These are phyloP conservation scores for Magnolia kwangsiensis DNA, from an alignment of 164 flowering plant genomes.

Conservation along the genomic window DNA sequence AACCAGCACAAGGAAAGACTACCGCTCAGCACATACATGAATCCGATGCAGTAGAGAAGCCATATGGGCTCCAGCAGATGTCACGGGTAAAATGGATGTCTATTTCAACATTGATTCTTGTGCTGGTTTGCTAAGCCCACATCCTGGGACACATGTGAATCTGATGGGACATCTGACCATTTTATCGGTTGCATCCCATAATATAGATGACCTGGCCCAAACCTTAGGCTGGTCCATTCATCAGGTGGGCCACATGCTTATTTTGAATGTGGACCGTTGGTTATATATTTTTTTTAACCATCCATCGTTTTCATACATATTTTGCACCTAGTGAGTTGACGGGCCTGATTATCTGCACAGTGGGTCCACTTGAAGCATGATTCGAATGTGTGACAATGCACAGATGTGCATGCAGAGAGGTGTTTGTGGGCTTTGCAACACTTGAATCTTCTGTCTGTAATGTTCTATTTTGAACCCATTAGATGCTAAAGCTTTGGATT, in stretches of 20 bases:
- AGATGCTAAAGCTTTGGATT: background rate
- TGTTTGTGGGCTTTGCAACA: too few species aligned
- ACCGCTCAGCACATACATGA: slow-evolving; percentile 43
- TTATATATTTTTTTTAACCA: too few species aligned
- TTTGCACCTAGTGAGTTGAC: background rate
- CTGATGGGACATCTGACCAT: background rate
- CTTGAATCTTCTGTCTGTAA: too few species aligned
- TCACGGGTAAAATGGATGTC: slow-evolving; percentile 54
- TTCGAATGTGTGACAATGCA: background rate
- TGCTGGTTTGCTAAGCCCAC: background rate
- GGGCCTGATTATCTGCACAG: background rate
- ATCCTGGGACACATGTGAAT: background rate
- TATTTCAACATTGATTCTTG: background rate
- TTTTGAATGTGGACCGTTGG: background rate
- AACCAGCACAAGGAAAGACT: slow-evolving; percentile 32
- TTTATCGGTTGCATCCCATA: background rate
- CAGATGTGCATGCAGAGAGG: too few species aligned
- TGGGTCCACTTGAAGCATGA: background rate
- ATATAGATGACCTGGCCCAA: background rate
- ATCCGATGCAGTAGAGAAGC: slow-evolving; percentile 48
- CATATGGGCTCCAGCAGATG: slow-evolving; percentile 55
- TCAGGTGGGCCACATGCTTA: background rate
- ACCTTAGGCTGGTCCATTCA: background rate
- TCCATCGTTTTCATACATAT: background rate
- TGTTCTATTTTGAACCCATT: background rate